phyloP scores from a whole-genome alignment of 805 yeast species.

The Kodamaea jinghongensis region DNA sequence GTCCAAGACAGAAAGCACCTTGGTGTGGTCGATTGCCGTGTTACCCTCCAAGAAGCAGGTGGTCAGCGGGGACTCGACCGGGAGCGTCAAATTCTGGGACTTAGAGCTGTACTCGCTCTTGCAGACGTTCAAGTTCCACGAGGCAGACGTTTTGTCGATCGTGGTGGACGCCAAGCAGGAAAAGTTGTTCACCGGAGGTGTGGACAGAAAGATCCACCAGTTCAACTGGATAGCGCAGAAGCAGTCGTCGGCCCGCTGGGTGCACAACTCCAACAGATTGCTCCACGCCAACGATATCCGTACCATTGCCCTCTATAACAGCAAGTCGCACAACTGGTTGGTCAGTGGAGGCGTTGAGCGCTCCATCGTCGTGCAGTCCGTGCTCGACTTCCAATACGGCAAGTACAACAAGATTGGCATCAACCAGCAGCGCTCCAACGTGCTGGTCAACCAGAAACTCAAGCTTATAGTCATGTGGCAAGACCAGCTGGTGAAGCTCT shows the following conservation, averaged over 20 bases:
- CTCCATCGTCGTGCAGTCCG: conserved; percentile 61
- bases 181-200: conserved; percentile 81
- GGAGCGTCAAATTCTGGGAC: conserved; percentile 92
- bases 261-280: conserved; percentile 68
- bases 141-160: conserved; percentile 84
- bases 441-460: conserved; percentile 44
- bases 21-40: conserved; percentile 83
- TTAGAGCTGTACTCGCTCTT: conserved; percentile 67
- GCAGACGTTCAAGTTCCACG: conserved; percentile 82
- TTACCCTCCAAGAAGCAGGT: conserved; percentile 66
- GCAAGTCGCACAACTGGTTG: conserved; percentile 64
- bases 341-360: conserved; percentile 85
- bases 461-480: conserved; percentile 73
- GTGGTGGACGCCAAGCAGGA: conserved; percentile 59
- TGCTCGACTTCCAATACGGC: conserved; percentile 67
- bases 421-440: conserved; percentile 54
- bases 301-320: conserved; percentile 66
- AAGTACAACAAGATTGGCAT: conserved; percentile 68
- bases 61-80: conserved; percentile 97
- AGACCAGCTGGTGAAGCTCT: conserved; percentile 76
- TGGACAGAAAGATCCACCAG: conserved; percentile 85
- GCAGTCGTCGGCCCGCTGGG: conserved; percentile 56
- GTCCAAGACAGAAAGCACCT: conserved; percentile 77
- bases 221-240: conserved; percentile 47
- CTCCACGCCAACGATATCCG: conserved; percentile 87